Evolutionary conservation across 257 asterid genomes (phyloP).

Genomic region (Dorcoceras hygrometricum): DNA sequence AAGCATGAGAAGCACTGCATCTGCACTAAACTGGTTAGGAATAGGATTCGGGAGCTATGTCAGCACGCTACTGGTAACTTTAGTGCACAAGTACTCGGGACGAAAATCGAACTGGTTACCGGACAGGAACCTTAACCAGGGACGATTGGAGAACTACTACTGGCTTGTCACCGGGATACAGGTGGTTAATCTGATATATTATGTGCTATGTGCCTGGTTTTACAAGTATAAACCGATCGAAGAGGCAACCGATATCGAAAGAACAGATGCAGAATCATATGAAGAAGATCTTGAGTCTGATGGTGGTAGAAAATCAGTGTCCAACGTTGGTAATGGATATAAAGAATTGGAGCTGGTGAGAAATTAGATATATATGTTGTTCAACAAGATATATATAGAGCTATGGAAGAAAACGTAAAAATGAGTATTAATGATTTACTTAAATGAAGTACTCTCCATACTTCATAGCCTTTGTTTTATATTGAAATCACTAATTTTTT

Average conservation of each 20-base stretch:
- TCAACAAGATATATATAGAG: too few relatives aligned
- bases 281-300: conserved; percentile 40
- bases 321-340: conserved; percentile 11
- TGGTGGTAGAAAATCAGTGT: conserved; percentile 13
- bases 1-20: conserved; percentile 82
- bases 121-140: conserved; percentile 62
- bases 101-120: conserved; percentile 59
- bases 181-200: conserved; percentile 53
- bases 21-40: conserved; percentile 61
- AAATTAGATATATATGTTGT: neutral
- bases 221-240: conserved; percentile 57
- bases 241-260: conserved; percentile 27
- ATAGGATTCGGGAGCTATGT: conserved; percentile 54
- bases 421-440: too few relatives aligned
- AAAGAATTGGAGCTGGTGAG: conserved; percentile 28
- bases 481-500: too few relatives aligned
- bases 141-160: conserved; percentile 59
- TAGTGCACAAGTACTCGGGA: conserved; percentile 55
- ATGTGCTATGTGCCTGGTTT: conserved; percentile 51
- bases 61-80: conserved; percentile 52
- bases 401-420: too few relatives aligned
- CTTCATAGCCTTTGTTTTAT: too few relatives aligned
- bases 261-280: too few relatives aligned
- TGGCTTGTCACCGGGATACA: conserved; percentile 68
- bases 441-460: too few relatives aligned